Evolutionary conservation across 495 filamentous ascomycete species (phyloP).

Genomic region (Xylaria castorea): DNA sequence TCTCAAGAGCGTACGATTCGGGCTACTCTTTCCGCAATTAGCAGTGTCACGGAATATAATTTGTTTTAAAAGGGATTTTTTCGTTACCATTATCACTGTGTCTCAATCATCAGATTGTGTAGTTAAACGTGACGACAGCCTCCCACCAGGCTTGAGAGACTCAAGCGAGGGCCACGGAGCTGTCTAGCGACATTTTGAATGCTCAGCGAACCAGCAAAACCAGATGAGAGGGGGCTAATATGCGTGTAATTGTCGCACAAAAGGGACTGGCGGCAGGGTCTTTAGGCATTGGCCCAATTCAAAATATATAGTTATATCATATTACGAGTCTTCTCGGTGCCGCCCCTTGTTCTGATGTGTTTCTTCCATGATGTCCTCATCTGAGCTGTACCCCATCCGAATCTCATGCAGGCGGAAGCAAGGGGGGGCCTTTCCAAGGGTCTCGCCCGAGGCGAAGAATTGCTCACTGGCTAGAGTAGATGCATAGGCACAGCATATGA

Average conservation of each 20-base stretch:
- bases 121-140: not conserved
- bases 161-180: slow-evolving; percentile 7
- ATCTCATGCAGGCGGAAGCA: slow-evolving; percentile 8
- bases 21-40: not conserved
- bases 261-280: not conserved
- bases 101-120: not conserved
- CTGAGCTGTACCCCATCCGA: slow-evolving; percentile 9
- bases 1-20: not conserved
- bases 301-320: not conserved
- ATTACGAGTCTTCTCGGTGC: not conserved
- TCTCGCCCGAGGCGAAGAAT: not conserved
- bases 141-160: slow-evolving; percentile 9
- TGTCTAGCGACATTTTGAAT: slow-evolving; percentile 11
- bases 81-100: not conserved
- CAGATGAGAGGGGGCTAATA: not conserved
- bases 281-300: not conserved
- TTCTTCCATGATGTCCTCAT: slow-evolving; percentile 18
- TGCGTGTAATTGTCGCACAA: not conserved
- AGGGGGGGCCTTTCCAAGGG: slow-evolving; percentile 10
- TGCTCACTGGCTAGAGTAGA: slow-evolving; percentile 14
- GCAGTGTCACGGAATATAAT: not conserved
- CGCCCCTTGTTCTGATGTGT: not conserved
- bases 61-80: not conserved
- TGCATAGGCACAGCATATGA: slow-evolving; percentile 17
- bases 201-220: not conserved